Evolutionary conservation across 2,329 filamentous ascomycete genomes (phyloP).

Genomic region (Cercospora sp.): DNA sequence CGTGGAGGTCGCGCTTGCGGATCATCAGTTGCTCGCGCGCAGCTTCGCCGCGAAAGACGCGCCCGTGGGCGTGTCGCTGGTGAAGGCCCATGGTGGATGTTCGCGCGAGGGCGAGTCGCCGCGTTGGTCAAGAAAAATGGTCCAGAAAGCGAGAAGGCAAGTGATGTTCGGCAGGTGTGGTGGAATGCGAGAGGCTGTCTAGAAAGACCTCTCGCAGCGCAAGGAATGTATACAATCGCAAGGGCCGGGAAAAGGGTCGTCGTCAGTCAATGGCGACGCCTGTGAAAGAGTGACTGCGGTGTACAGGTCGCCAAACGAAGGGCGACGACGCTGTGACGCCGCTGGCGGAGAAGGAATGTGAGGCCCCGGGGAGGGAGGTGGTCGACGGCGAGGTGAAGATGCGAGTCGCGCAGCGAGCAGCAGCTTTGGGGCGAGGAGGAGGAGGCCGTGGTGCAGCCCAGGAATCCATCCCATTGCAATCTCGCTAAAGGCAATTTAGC

Average conservation of each 20-base stretch:
- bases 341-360: constrained; percentile 7
- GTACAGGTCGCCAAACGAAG: constrained; percentile 12
- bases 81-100: constrained; percentile 34
- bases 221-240: constrained; percentile 12
- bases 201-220: not conserved
- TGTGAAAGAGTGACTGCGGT: constrained; percentile 14
- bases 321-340: constrained; percentile 6
- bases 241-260: constrained; percentile 7
- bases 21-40: constrained; percentile 29
- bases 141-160: not conserved
- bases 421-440: not conserved
- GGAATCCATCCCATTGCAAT: not conserved
- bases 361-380: not conserved
- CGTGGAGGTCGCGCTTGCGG: constrained; percentile 33
- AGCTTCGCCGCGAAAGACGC: constrained; percentile 33
- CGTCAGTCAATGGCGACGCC: constrained; percentile 13
- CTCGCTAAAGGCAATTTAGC: not conserved
- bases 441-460: not conserved
- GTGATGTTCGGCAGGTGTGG: not conserved
- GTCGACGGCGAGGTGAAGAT: constrained; percentile 4
- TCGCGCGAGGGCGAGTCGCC: constrained; percentile 1
- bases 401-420: not conserved
- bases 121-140: not conserved
- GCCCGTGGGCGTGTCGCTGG: constrained; percentile 33
- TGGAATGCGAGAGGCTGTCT: constrained; percentile 8